A percentile compares a stretch with the other conserved stretches of the same genome.
These are phyloP conservation scores for Coprinopsis marcescibilis DNA, from an alignment of 768 basidiomycete species.

Conservation along the genomic window DNA sequence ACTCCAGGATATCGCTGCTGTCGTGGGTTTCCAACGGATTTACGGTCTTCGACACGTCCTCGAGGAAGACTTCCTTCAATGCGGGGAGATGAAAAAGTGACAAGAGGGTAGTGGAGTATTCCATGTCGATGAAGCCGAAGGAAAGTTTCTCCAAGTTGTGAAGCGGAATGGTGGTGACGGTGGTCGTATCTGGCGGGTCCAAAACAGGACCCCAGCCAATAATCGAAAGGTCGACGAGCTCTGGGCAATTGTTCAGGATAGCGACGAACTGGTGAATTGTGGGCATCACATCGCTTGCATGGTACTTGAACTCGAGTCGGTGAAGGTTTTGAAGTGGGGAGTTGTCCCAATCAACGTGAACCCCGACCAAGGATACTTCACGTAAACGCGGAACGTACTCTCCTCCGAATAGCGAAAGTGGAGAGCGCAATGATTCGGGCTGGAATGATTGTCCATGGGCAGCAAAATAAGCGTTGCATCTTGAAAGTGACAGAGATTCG, in stretches of 20 bases:
- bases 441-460: slow-evolving; percentile 37
- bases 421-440: slow-evolving; percentile 33
- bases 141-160: slow-evolving; percentile 31
- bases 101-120: slow-evolving; percentile 20
- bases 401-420: slow-evolving; percentile 43
- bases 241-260: slow-evolving; percentile 37
- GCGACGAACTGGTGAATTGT: slow-evolving; percentile 37
- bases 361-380: slow-evolving; percentile 44
- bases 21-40: slow-evolving; percentile 28
- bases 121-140: slow-evolving; percentile 28
- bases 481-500: slow-evolving; percentile 36
- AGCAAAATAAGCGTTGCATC: slow-evolving; percentile 57
- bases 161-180: slow-evolving; percentile 21
- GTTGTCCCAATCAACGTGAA: slow-evolving; percentile 50
- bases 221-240: slow-evolving; percentile 39
- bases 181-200: neutral
- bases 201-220: slow-evolving; percentile 47
- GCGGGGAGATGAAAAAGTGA: slow-evolving; percentile 27
- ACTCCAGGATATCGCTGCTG: slow-evolving; percentile 30
- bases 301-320: slow-evolving; percentile 49
- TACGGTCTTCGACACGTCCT: slow-evolving; percentile 40
- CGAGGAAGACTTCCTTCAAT: slow-evolving; percentile 33
- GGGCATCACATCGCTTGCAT: slow-evolving; percentile 53
- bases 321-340: slow-evolving; percentile 37
- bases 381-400: slow-evolving; percentile 23